These are phyloP conservation scores for Exophiala xenobiotica DNA, from an alignment of 2,329 filamentous ascomycete genomes.

Conservation along the genomic window DNA sequence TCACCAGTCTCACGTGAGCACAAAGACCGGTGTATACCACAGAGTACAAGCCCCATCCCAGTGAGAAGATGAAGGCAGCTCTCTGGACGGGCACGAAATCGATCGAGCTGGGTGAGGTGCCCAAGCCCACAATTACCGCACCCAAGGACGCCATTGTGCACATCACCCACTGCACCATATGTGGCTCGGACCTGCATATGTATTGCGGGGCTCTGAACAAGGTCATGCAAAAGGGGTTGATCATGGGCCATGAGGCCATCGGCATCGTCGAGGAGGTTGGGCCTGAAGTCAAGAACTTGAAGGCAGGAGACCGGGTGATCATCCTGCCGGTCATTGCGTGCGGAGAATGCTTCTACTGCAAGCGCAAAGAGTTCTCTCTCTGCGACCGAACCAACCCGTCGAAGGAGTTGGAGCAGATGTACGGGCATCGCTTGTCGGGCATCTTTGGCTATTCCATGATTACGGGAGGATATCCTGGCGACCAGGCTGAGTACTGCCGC, in stretches of 20 bases:
- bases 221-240: conserved; percentile 33
- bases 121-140: conserved; percentile 37
- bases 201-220: conserved; percentile 35
- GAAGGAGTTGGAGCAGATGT: conserved; percentile 32
- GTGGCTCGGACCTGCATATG: conserved; percentile 37
- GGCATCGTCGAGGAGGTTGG: conserved; percentile 34
- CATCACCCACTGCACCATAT: conserved; percentile 38
- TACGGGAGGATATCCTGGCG: conserved; percentile 38
- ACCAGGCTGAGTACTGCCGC: conserved; percentile 40
- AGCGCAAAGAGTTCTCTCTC: conserved; percentile 34
- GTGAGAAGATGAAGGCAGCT: conserved; percentile 35
- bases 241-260: conserved; percentile 36
- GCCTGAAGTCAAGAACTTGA: conserved; percentile 27
- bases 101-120: conserved; percentile 35
- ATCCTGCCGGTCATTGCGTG: conserved; percentile 36
- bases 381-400: conserved; percentile 37
- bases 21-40: conserved; percentile 28
- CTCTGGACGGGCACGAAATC: conserved; percentile 34
- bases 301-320: conserved; percentile 34
- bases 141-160: conserved; percentile 37
- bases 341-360: conserved; percentile 35
- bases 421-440: conserved; percentile 35
- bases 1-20: neutral
- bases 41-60: conserved; percentile 33
- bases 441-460: conserved; percentile 36